Base-by-base conservation (phyloP, 1,284 basidiomycete genomes). In the Inonotus obliquus region DNA sequence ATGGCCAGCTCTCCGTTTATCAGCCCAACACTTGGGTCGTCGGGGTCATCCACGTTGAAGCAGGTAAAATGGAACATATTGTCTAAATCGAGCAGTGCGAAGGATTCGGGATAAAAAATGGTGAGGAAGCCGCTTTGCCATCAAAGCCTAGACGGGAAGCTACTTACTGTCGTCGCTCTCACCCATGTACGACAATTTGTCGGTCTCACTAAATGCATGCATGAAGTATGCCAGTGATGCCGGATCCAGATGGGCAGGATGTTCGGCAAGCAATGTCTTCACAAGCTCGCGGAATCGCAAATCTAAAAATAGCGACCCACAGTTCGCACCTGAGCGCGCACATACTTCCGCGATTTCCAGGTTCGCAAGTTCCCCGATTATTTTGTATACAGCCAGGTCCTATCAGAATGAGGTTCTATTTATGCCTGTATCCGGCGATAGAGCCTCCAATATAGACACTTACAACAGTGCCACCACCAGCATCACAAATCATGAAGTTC, bases 311-410 rank as follows among this genome's bases (percentile, higher is more conserved):
- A 93, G 76, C 63, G 86, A 89, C 25, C 91, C 91, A 66, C 89
- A 92, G 68, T 90, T 92, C 1, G 89, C 86, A 4, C 91, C 91
- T 45, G 86, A 90, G 55, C 91, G 80, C 11, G 89, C 89, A 65
- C 88, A 89, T 74, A 92, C 87, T 73, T 93, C 91, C 53, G 90
- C 91, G 62, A 93, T 92, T 71, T 93, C 91, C 17, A 93, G 79
- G 67, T 83, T 82, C 6, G 83, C 76, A 70, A 89, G 78, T 67
- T 89, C 81, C 1, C 91, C 91, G 57, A 87, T 86, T 48, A 92
- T 86, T 76, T 89, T 89, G 77, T 92, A 92, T 23, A 87, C 83
- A 11, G 90, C 89, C 0, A 85, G 73, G 65, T 87, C 85, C 76
- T 84, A n/a, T 45, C 55, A 57, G 57, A 21, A 37, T 47, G 60